Evolutionary conservation across 805 yeast genomes (phyloP).

Genomic region (Diddensiella transvaalensis): DNA sequence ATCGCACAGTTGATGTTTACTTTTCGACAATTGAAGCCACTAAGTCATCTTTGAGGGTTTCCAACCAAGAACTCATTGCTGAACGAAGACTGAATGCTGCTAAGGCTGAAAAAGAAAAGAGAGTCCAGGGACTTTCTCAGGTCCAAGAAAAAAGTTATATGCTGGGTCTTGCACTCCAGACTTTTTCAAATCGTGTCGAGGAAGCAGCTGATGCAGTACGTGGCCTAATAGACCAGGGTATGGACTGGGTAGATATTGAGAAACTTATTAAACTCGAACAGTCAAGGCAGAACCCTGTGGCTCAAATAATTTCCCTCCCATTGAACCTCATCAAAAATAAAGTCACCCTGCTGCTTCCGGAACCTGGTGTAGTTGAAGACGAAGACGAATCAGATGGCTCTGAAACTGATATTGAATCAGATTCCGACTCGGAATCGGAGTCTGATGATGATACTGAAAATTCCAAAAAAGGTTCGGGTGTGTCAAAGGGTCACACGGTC

Average conservation of each 20-base stretch:
- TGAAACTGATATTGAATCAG: slow-evolving; percentile 39
- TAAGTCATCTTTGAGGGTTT: slow-evolving; percentile 68
- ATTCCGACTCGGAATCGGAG: slow-evolving; percentile 31
- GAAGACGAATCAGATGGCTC: slow-evolving; percentile 29
- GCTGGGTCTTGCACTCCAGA: slow-evolving; percentile 71
- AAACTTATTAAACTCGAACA: slow-evolving; percentile 68
- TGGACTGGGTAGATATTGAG: slow-evolving; percentile 93
- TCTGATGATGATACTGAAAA: slow-evolving; percentile 34
- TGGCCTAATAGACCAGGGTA: slow-evolving; percentile 66
- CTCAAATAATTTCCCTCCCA: slow-evolving; percentile 60
- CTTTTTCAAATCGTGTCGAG: slow-evolving; percentile 66
- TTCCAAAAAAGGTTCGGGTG: slow-evolving; percentile 13
- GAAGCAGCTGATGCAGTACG: slow-evolving; percentile 67
- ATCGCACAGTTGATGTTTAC: slow-evolving; percentile 75
- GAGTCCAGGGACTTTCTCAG: slow-evolving; percentile 59
- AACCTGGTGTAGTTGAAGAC: slow-evolving; percentile 38
- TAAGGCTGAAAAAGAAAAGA: slow-evolving; percentile 63
- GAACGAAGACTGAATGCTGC: slow-evolving; percentile 72
- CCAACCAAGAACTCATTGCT: slow-evolving; percentile 74
- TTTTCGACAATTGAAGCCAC: slow-evolving; percentile 84
- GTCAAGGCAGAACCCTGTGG: slow-evolving; percentile 58
- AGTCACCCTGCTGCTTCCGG: slow-evolving; percentile 54
- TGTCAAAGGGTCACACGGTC: slow-evolving; percentile 27
- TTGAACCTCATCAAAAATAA: slow-evolving; percentile 67
- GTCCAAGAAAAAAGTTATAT: slow-evolving; percentile 60